Conservation (phyloP, 805 yeast species). For the Sugiyamaella chiloensis region DNA sequence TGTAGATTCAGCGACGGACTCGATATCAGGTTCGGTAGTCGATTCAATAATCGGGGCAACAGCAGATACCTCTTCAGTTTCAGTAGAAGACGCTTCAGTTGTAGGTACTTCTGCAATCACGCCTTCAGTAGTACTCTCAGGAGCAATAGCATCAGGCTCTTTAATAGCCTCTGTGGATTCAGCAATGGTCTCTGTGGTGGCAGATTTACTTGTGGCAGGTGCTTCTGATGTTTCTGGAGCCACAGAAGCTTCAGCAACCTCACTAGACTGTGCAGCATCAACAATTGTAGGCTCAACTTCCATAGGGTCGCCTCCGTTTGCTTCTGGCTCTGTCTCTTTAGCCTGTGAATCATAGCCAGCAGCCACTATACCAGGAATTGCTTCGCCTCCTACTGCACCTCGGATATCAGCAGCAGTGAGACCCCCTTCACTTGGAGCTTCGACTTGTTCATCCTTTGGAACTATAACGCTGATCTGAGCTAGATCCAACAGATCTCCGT, state of each 20-base stretch:
- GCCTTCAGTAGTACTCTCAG: conserved; percentile 1
- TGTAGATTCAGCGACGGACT: conserved; percentile 1
- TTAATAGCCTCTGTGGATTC: neutral
- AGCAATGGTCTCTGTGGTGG: conserved; percentile 10
- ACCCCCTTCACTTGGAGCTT: conserved; percentile 28
- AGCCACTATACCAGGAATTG: conserved; percentile 42
- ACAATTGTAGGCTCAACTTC: neutral
- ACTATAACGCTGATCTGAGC: conserved; percentile 31
- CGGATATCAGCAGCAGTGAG: conserved; percentile 48
- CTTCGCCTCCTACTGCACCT: conserved; percentile 52
- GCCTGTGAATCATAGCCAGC: conserved; percentile 26
- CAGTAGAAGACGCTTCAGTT: no score
- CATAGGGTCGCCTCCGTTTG: conserved; percentile 7
- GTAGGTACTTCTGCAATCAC: conserved; percentile 1
- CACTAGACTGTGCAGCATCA: neutral
- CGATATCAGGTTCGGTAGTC: conserved; percentile 9
- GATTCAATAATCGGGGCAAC: no score
- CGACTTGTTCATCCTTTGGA: conserved; percentile 19
- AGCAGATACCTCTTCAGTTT: no score
- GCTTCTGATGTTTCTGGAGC: conserved; percentile 1
- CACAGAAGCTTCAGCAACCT: neutral
- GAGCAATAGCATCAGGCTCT: neutral
- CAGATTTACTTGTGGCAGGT: neutral
- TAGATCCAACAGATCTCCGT: conserved; percentile 46
- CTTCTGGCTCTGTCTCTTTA: conserved; percentile 16